Evolutionary conservation across 148 eudicot genomes (phyloP).

Genomic region (Silene conica): DNA sequence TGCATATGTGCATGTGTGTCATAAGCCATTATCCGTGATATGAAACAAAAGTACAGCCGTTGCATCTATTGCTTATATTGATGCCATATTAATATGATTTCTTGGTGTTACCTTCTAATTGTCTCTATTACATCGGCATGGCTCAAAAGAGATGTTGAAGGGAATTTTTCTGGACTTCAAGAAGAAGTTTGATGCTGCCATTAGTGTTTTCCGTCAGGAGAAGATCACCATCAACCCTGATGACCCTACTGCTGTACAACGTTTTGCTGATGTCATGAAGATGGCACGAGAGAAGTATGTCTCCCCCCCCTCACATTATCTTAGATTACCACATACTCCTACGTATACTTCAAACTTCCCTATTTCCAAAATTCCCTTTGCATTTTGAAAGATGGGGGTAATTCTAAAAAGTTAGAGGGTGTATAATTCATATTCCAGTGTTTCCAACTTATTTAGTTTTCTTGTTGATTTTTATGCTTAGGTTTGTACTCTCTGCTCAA

Average conservation of each 20-base stretch:
- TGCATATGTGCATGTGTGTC: no score
- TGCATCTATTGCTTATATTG: neutral
- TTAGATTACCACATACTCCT: neutral
- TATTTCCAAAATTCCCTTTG: neutral
- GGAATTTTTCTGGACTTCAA: slow-evolving; percentile 76
- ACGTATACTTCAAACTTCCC: neutral
- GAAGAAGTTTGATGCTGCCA: slow-evolving; percentile 85
- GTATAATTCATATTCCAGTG: no score
- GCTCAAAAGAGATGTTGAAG: slow-evolving; percentile 78
- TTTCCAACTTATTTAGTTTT: no score
- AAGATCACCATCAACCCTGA: slow-evolving; percentile 93
- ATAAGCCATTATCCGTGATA: no score
- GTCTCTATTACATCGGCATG: slow-evolving; percentile 22
- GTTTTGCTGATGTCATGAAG: slow-evolving; percentile 85
- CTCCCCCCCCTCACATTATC: neutral
- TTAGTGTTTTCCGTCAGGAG: slow-evolving; percentile 64
- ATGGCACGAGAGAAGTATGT: slow-evolving; percentile 64
- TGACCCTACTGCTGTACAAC: slow-evolving; percentile 67
- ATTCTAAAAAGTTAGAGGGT: no score
- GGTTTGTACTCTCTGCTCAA: neutral
- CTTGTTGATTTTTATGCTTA: no score
- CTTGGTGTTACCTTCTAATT: neutral
- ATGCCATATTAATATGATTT: neutral
- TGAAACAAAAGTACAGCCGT: no score
- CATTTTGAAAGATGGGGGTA: no score